Conservation (phyloP, 2,329 filamentous ascomycete species). For the Metarhizium sp. region DNA sequence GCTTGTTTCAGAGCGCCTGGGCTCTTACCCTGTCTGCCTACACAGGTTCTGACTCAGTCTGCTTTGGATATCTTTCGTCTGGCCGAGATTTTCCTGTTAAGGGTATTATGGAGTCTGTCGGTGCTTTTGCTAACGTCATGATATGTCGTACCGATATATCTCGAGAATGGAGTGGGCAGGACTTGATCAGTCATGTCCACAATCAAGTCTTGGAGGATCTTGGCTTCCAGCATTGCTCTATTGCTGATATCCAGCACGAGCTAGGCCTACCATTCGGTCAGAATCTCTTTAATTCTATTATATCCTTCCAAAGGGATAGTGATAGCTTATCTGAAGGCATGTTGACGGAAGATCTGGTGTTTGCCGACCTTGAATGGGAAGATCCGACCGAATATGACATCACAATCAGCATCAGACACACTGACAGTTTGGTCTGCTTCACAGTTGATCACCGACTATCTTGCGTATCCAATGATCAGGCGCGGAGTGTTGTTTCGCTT, state of each 20-base stretch:
- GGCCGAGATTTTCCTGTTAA: constrained; percentile 6
- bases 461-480: neutral
- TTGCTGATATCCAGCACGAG: constrained; percentile 33
- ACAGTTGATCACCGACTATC: constrained; percentile 1
- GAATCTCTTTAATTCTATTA: constrained; percentile 21
- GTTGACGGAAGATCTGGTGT: neutral
- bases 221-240: constrained; percentile 38
- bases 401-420: constrained; percentile 12
- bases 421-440: neutral
- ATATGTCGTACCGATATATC: constrained; percentile 15
- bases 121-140: constrained; percentile 8
- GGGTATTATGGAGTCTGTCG: constrained; percentile 4
- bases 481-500: constrained; percentile 1
- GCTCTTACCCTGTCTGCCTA: constrained; percentile 9
- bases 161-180: neutral
- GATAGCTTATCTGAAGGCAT: neutral
- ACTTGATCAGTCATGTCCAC: constrained; percentile 20
- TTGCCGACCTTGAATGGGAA: constrained; percentile 8
- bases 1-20: constrained; percentile 7
- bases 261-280: constrained; percentile 11
- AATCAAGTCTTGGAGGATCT: constrained; percentile 35
- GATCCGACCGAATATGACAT: constrained; percentile 17
- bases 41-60: constrained; percentile 5
- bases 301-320: constrained; percentile 19
- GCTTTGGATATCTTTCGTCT: constrained; percentile 8